phyloP scores from a whole-genome alignment of 1,284 basidiomycete genomes.

The Laetiporus sulphureus region DNA sequence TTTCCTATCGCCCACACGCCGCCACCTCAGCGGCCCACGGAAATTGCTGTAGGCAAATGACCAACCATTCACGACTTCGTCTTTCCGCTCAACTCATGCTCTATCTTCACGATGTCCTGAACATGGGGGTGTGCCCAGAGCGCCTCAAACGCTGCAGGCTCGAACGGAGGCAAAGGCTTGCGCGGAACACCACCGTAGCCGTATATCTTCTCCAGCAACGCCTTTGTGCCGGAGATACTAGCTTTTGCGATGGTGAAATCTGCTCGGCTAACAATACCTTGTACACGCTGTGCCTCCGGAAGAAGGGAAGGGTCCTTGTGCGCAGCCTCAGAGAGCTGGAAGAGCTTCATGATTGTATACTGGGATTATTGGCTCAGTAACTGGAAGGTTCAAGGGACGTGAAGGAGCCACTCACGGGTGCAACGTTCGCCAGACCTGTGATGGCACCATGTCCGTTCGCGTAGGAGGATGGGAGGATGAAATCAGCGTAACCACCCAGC shows the following conservation, averaged over 20 bases:
- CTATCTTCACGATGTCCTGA: slow-evolving; percentile 57
- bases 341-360: slow-evolving; percentile 58
- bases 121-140: slow-evolving; percentile 71
- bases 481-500: slow-evolving; percentile 52
- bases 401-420: slow-evolving; percentile 29
- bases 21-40: too few species aligned
- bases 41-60: too few species aligned
- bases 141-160: slow-evolving; percentile 43
- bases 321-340: slow-evolving; percentile 51
- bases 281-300: slow-evolving; percentile 66
- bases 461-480: slow-evolving; percentile 42
- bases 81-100: slow-evolving; percentile 52
- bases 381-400: slow-evolving; percentile 9
- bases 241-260: slow-evolving; percentile 77
- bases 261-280: slow-evolving; percentile 73
- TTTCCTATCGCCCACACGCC: too few species aligned
- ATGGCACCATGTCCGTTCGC: slow-evolving; percentile 48
- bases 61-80: too few species aligned
- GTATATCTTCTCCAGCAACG: slow-evolving; percentile 62
- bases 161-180: slow-evolving; percentile 67
- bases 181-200: slow-evolving; percentile 77
- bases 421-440: slow-evolving; percentile 49
- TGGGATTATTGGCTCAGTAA: slow-evolving; percentile 21
- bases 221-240: slow-evolving; percentile 81
- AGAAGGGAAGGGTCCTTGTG: slow-evolving; percentile 49